A percentile compares a stretch with the other conserved stretches of the same genome.
These are phyloP conservation scores for Coniochaeta ligniaria DNA, from an alignment of 2,329 filamentous ascomycete genomes.

Conservation along the genomic window DNA sequence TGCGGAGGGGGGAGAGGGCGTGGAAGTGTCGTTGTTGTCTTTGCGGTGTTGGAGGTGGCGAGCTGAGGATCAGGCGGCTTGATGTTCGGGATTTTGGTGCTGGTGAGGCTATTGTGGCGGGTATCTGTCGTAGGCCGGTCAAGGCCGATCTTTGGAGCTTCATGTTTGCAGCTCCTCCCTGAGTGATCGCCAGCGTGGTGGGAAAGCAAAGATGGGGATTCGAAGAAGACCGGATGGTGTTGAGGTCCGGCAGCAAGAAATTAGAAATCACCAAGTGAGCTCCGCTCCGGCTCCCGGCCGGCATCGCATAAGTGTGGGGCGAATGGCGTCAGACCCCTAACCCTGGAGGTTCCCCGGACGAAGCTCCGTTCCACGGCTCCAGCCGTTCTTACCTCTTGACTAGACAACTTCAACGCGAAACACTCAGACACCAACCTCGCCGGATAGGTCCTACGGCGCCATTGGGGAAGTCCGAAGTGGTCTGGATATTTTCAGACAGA, in stretches of 20 bases:
- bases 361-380: background rate
- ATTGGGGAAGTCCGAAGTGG: too few relatives aligned
- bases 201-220: background rate
- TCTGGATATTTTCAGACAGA: too few relatives aligned
- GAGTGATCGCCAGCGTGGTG: background rate
- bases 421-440: too few relatives aligned
- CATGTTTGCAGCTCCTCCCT: background rate
- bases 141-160: background rate
- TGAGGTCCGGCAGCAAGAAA: background rate
- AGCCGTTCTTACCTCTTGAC: too few relatives aligned
- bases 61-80: background rate
- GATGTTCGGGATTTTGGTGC: background rate
- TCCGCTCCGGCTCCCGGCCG: background rate
- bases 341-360: background rate
- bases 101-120: background rate
- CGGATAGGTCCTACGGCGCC: too few relatives aligned
- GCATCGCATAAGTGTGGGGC: background rate
- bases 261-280: too few relatives aligned
- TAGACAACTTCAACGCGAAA: background rate
- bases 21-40: constrained; percentile 10
- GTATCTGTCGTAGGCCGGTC: background rate
- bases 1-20: constrained; percentile 9
- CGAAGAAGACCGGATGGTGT: background rate
- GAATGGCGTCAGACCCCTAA: background rate
- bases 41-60: background rate